Base-by-base conservation (phyloP, 2,329 filamentous ascomycete species). In the Penicillium occitanis region DNA sequence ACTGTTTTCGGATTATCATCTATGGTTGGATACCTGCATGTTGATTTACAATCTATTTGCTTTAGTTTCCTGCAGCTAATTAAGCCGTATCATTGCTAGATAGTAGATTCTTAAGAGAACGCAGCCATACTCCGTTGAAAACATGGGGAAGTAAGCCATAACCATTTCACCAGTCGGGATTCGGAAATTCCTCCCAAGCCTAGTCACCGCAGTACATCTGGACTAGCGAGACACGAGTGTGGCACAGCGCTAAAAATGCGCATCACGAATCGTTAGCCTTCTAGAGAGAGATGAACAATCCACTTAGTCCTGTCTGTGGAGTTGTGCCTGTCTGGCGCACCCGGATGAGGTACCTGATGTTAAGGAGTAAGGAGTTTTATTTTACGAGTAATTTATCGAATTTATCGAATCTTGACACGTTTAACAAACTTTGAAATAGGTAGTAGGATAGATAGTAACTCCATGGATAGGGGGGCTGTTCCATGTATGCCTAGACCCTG, bases 21-120 rank as follows among this genome's bases (percentile, higher is more conserved):
- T 57, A 13, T 37, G n/a, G 37, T 57, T 57, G 51, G 51, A 35
- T 57, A 37, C 51, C 51, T 57, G 17, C 51, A 37, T 22, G 51
- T 35, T 57, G 51, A 30, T n/a, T 55, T 55, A 11, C 48, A 55
- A 11, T 55, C 17, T 33, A 11, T 55, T 35, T 33, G 3, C 13
- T 19, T 55, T 33, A 19, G 7, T 33, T 28, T 55, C 50, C 50
- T 35, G 50, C 28, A 55, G 17, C 50, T 55, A 53, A 53, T 19
- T 2, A 7, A 35, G 6, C 25, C 50, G 50, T 53, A 30, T 53
- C 25, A 33, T 22, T 13, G 46, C 46, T 48, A 48, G 46, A 22
- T n/a, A 44, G 44, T 48, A 19, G 42, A 48, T 8, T 13, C 13
- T 3, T 7, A 30, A 33, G 28, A n/a, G 7, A 53, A 33, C 7